phyloP scores from a whole-genome alignment of 2,329 filamentous ascomycete species.

The Colletotrichum orchidophilum region DNA sequence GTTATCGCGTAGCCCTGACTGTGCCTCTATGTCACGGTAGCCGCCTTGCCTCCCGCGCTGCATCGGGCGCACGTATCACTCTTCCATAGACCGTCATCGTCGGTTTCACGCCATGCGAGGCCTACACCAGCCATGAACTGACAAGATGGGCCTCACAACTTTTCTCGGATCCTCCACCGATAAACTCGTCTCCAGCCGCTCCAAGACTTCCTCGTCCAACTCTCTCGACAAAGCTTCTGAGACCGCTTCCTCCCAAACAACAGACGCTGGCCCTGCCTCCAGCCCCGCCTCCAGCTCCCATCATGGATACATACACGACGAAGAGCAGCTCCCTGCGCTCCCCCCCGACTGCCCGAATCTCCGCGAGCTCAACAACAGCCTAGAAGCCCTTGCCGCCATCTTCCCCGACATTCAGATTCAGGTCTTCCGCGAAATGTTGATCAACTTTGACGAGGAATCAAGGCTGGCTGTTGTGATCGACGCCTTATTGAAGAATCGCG shows the following conservation, averaged over 20 bases:
- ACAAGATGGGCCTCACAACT: slow-evolving; percentile 32
- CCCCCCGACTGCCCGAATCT: slow-evolving; percentile 68
- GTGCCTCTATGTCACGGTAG: slow-evolving; percentile 3
- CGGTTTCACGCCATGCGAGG: slow-evolving; percentile 18
- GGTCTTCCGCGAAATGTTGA: slow-evolving; percentile 84
- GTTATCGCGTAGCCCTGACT: background rate
- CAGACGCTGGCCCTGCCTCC: slow-evolving; percentile 39
- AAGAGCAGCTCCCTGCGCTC: slow-evolving; percentile 60
- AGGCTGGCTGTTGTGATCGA: slow-evolving; percentile 81
- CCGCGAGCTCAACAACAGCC: slow-evolving; percentile 73
- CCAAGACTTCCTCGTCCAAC: slow-evolving; percentile 13
- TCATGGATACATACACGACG: slow-evolving; percentile 63
- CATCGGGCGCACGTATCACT: background rate
- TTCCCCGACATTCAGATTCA: slow-evolving; percentile 86
- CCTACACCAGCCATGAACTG: slow-evolving; percentile 26
- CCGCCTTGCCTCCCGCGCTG: background rate
- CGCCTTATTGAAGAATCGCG: slow-evolving; percentile 76
- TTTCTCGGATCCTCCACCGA: slow-evolving; percentile 35
- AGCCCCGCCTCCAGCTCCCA: slow-evolving; percentile 41
- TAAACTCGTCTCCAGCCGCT: slow-evolving; percentile 7
- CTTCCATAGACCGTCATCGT: background rate
- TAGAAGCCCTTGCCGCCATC: slow-evolving; percentile 74
- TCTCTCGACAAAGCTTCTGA: background rate
- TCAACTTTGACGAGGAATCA: slow-evolving; percentile 79
- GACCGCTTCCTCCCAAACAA: background rate